Evolutionary conservation across 805 yeast species (phyloP), one percentile per base, ranked within the genome.

Genomic region (Teunomyces atbi): DNA sequence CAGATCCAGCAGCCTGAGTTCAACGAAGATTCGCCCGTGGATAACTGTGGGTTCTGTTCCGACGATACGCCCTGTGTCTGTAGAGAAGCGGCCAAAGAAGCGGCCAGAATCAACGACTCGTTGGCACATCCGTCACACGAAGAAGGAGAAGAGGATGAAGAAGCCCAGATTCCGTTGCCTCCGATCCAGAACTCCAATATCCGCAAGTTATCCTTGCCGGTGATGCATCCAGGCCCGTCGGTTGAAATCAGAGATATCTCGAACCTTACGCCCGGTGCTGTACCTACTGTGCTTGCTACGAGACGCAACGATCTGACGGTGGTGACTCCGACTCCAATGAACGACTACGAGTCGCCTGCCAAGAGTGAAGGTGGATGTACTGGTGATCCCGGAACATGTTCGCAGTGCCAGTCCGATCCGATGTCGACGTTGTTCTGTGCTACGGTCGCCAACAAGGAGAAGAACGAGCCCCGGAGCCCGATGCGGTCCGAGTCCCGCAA

Each of bases 51-150:
- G 0, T 91, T 92, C 65, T 92, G 98, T 60, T 81, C 96, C 0
- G 96, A 88, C 54, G 94, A 83, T 54, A 83, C 96, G 0, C 91
- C 96, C 2, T 92, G 98, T 66, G 86, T 92, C 2, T 92, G 97
- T 62, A 80, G 92, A 21, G 97, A 89, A 55, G 86, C 81, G 13
- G 83, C 82, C 2, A 71, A 73, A 53, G 81, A 76, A 57, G 78
- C 76, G 1, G 78, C 74, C 3, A 54, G 62, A 13, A 57, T 74
- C 46, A 65, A 61, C 46, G 55, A 59, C 15, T 51, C 68, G 2
- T 55, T 70, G 18, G 52, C 59, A 5, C 50, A 51, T 5, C 37
- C 28, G 6, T 20, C 30, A 46, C 27, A 45, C 33, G 53, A 47
- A 33, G 42, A 44, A 19, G 48, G 41, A 6, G 53, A 53, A 18